Conservation (phyloP, 2,329 filamentous ascomycete genomes). For the Fusarium sambucinum region DNA sequence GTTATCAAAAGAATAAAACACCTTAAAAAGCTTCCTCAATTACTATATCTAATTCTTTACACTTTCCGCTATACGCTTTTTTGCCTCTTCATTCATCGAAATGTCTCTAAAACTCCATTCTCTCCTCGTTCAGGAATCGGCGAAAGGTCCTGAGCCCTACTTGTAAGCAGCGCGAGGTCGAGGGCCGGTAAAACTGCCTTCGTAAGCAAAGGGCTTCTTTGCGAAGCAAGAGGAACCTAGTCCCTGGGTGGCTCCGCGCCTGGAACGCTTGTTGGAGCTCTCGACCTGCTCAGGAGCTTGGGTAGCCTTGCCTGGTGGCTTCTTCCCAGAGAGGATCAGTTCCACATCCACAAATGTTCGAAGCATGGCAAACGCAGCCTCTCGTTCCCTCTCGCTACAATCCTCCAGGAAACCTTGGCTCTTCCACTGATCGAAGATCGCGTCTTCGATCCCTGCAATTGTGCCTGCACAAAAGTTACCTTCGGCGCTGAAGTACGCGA, state of each 20-base stretch:
- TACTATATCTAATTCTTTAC: slow-evolving; percentile 19
- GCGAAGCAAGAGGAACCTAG: slow-evolving; percentile 40
- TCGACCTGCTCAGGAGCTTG: not conserved
- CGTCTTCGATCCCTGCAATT: slow-evolving; percentile 45
- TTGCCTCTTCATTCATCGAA: not conserved
- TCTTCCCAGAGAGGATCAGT: not conserved
- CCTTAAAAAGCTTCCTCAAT: slow-evolving; percentile 12
- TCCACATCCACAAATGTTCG: slow-evolving; percentile 27
- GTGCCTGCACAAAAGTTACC: slow-evolving; percentile 28
- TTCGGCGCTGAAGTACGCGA: slow-evolving; percentile 16
- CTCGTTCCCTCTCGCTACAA: slow-evolving; percentile 42
- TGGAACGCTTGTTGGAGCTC: not conserved
- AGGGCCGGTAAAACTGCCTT: slow-evolving; percentile 32
- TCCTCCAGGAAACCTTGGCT: slow-evolving; percentile 42
- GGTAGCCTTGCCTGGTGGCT: not conserved
- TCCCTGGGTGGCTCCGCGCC: slow-evolving; percentile 12
- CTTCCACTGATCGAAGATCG: slow-evolving; percentile 46
- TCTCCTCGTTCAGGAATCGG: not conserved
- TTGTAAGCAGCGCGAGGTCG: not conserved
- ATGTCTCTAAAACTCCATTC: slow-evolving; percentile 7
- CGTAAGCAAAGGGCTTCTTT: slow-evolving; percentile 3
- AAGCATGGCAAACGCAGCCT: slow-evolving; percentile 39
- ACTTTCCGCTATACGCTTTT: slow-evolving; percentile 7
- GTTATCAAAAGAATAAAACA: slow-evolving; percentile 49
- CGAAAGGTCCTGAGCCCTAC: slow-evolving; percentile 6